Evolutionary conservation across 1,284 basidiomycete species (phyloP).

Genomic region (Pascua guehoae): DNA sequence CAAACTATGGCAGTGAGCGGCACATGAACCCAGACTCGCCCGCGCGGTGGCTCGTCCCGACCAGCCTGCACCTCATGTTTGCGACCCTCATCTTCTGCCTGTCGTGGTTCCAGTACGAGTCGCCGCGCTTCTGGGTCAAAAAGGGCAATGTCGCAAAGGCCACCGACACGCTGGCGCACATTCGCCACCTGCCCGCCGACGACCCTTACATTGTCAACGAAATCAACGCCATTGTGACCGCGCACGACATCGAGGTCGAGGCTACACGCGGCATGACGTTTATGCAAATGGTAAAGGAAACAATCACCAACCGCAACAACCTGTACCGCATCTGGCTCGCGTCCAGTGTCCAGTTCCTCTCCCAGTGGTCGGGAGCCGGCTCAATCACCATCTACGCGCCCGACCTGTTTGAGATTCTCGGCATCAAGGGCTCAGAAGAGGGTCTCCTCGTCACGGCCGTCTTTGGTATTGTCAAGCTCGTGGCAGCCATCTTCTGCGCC

Average conservation of each 20-base stretch:
- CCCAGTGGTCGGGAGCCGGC: constrained; percentile 14
- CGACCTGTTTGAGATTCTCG: constrained; percentile 12
- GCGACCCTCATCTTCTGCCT: constrained; percentile 9
- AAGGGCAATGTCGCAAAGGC: constrained; percentile 20
- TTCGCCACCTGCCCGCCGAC: constrained; percentile 23
- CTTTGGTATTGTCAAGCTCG: constrained; percentile 15
- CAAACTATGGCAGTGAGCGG: constrained; percentile 18
- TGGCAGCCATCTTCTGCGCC: constrained; percentile 8
- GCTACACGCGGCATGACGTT: constrained; percentile 7
- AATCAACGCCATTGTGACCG: constrained; percentile 22
- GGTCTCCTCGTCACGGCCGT: constrained; percentile 10
- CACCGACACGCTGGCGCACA: constrained; percentile 16
- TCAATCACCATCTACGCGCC: constrained; percentile 15
- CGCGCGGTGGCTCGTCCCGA: constrained; percentile 14
- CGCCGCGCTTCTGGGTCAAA: constrained; percentile 27
- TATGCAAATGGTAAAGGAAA: constrained; percentile 4
- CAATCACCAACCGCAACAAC: constrained; percentile 2
- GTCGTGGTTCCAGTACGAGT: constrained; percentile 13
- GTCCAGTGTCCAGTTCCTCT: constrained; percentile 10
- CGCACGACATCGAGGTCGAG: constrained; percentile 11
- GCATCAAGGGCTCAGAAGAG: constrained; percentile 6
- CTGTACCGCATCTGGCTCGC: constrained; percentile 9
- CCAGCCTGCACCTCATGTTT: constrained; percentile 14
- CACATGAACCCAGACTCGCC: constrained; percentile 3
- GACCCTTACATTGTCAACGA: constrained; percentile 20